Base-by-base conservation (phyloP, 768 basidiomycete genomes). In the Lentinula aciculospora region DNA sequence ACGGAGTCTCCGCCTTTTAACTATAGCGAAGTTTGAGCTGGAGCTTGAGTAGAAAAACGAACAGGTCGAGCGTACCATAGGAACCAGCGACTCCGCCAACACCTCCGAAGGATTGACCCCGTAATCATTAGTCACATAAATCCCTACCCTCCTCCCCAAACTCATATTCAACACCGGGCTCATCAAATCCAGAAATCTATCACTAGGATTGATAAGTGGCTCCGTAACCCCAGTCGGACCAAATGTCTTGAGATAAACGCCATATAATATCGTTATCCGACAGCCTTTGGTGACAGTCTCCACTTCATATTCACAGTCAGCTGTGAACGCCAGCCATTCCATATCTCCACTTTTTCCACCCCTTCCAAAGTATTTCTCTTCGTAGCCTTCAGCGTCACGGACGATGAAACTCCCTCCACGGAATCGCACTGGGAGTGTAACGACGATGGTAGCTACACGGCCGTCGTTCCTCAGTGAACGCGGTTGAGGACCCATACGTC, bases 291-390 rank as follows among this genome's bases (percentile, higher is more conserved):
- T 79, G 53, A 93, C 82, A 1, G 78, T 72, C 66, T 91, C 86
- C 57, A 89, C 78, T 66, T 89, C 86, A 62, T 85, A 83, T 19
- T 89, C 84, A 70, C 88, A 89, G 61, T 90, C 88, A 4, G 82
- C 76, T 50, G 84, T 73, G 72, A 88, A 86, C 19, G 88, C 89
- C 0, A 83, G 78, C 90, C 90, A 92, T 60, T 92, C 89, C 59
- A 92, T 76, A 62, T 87, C 81, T 4, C 80, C 85, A 31, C 74
- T 72, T 64, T 85, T 84, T 36, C 86, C 81, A 8, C 82, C 84
- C 0, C 81, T 72, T 5, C 81, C 84, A 42, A 76, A 75, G 71
- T 85, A 91, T 59, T 72, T 81, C 66, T 92, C 89, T 55, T 81
- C 78, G 6, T 68, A 66, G 0, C 81, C 82, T 1, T 84, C 81